Evolutionary conservation across 805 yeast species (phyloP), one percentile per base, ranked within the genome.

Genomic region (Candida mattraensis): DNA sequence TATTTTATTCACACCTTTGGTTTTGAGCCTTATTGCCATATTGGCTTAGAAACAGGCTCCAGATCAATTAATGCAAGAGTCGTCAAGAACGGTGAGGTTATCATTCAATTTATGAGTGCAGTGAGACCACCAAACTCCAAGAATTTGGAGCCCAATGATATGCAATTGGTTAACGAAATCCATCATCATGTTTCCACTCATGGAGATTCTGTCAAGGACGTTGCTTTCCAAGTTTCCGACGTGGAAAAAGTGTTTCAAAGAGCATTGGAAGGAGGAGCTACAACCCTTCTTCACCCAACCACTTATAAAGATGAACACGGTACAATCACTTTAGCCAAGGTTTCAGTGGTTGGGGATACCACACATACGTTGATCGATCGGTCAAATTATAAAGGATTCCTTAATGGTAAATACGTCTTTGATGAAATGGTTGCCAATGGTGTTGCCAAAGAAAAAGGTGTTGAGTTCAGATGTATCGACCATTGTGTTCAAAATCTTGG

Each of bases 181-280:
- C 72, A 69, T 41, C 48, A 56, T 9, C 79, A 74, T 46, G 59
- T 79, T 6, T 49, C 55, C 5, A 55, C 48, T 5, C 95, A 87
- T 56, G 91, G 94, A 1, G 89, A 84, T 53, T 84, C 87, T 5
- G 86, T 86, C n/a, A 76, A 76, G 55, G 93, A 87, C 51, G 76
- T 87, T 8, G 74, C 87, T 0, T 81, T 86, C 48, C 53, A 53
- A n/a, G 91, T 84, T 0, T 63, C 59, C 4, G 64, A 80, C 47
- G 76, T 76, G 9, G 69, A 63, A 4, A 44, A 45, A 1, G 66
- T 72, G 2, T 80, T 56, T 42, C 42, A 55, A 1, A 59, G 60
- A 24, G 85, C 91, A 0, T 46, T 75, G 3, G 29, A 44, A 3
- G 63, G 63, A 12, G 89, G 89, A 1, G 89, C 53, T 11, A 56